Evolutionary conservation across 2,329 filamentous ascomycete species (phyloP).

Genomic region (Cytospora schulzeri): DNA sequence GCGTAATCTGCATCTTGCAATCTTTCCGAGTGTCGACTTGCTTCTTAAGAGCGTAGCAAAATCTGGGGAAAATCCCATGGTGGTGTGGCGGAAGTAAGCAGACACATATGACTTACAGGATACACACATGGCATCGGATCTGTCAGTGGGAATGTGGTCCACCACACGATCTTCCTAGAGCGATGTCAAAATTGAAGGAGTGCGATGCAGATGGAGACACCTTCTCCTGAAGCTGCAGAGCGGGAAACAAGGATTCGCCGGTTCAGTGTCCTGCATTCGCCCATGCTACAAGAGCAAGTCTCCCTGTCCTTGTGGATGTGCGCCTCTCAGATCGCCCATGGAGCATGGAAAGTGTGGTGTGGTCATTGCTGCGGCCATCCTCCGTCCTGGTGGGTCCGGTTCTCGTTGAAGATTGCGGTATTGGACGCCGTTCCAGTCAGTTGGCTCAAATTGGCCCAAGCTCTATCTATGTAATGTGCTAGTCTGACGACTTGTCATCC

Average conservation of each 20-base stretch:
- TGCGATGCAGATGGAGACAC: slow-evolving; percentile 16
- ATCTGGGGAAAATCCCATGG: not conserved
- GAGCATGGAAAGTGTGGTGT: slow-evolving; percentile 21
- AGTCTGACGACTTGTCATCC: not conserved
- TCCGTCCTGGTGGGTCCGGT: slow-evolving; percentile 16
- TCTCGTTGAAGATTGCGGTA: slow-evolving; percentile 7
- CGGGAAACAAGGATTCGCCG: slow-evolving; percentile 27
- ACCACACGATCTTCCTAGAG: slow-evolving; percentile 18
- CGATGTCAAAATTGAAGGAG: slow-evolving; percentile 11
- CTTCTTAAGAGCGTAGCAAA: not conserved
- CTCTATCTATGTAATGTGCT: slow-evolving; percentile 3
- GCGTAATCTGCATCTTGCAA: slow-evolving; percentile 16
- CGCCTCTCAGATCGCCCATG: slow-evolving; percentile 16
- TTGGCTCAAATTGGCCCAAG: slow-evolving; percentile 5
- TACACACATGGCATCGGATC: slow-evolving; percentile 16
- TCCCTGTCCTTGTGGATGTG: slow-evolving; percentile 18
- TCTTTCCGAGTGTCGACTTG: slow-evolving; percentile 9
- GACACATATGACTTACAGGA: slow-evolving; percentile 9
- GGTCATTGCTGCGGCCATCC: slow-evolving; percentile 26
- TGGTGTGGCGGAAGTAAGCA: not conserved
- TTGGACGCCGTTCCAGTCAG: slow-evolving; percentile 1
- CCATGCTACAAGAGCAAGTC: slow-evolving; percentile 23
- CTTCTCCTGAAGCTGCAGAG: slow-evolving; percentile 20
- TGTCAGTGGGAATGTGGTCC: slow-evolving; percentile 15
- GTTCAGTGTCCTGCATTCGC: slow-evolving; percentile 22